Evolutionary conservation across 1,284 basidiomycete species (phyloP).

Genomic region (Rhodofomes roseus): DNA sequence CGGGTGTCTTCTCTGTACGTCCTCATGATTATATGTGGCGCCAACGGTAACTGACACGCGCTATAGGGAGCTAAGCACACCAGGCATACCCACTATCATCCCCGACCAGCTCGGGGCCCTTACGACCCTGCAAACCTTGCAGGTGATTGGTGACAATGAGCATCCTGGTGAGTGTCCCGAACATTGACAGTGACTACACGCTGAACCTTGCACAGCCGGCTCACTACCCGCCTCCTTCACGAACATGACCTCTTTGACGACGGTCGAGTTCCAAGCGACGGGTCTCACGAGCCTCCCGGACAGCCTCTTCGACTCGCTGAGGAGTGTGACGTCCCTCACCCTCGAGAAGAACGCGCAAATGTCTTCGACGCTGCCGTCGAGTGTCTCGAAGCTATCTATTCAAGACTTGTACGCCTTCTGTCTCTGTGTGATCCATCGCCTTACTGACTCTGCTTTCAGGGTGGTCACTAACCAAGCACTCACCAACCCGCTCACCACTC

Average conservation of each 20-base stretch:
- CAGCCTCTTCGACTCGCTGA: conserved; percentile 31
- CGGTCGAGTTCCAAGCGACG: conserved; percentile 45
- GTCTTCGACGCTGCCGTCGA: conserved; percentile 38
- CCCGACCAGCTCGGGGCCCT: conserved; percentile 42
- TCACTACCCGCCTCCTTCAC: conserved; percentile 35
- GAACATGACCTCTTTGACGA: conserved; percentile 35
- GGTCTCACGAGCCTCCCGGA: conserved; percentile 37
- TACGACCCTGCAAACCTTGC: conserved; percentile 35
- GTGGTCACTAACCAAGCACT: conserved; percentile 33
- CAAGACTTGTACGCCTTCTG: conserved; percentile 37
- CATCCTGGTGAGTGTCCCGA: conserved; percentile 33
- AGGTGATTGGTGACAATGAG: conserved; percentile 39
- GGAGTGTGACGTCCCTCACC: conserved; percentile 36
- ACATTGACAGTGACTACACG: no score
- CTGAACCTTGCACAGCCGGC: conserved; percentile 30
- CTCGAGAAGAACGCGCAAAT: conserved; percentile 44
- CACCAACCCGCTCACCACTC: conserved; percentile 27
- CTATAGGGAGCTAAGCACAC: conserved; percentile 41
- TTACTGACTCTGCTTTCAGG: conserved; percentile 15
- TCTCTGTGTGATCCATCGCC: neutral
- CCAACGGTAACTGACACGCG: neutral
- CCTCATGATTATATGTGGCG: neutral
- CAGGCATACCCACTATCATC: conserved; percentile 42
- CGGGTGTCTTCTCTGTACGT: conserved; percentile 43
- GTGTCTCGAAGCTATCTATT: conserved; percentile 32